Percentiles rank a stretch among this genome's conserved stretches.
These are phyloP conservation scores for Leishmania martiniquensis DNA, from an alignment of 208 protist species.

Conservation along the genomic window DNA sequence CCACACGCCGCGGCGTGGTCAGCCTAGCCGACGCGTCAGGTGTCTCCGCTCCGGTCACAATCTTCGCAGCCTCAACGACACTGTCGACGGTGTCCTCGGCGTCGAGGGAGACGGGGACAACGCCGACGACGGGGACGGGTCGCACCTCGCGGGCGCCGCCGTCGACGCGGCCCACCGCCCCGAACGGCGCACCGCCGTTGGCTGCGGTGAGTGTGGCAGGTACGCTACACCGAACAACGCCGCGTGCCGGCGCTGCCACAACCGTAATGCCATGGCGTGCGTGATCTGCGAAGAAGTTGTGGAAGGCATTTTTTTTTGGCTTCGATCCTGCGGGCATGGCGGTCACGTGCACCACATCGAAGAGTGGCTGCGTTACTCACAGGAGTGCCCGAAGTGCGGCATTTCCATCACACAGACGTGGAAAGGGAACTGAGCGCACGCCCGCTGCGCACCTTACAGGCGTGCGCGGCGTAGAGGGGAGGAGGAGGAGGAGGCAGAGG, in stretches of 20 bases:
- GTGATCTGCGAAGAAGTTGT: conserved; percentile 86
- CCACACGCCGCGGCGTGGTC: background rate
- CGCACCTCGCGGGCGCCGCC: conserved; percentile 3
- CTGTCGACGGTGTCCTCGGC: background rate
- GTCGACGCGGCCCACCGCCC: background rate
- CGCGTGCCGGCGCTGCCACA: conserved; percentile 50
- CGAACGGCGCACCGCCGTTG: conserved; percentile 17
- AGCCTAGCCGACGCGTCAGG: background rate
- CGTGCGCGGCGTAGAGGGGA: too few species aligned
- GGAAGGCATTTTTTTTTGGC: conserved; percentile 83
- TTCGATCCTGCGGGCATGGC: conserved; percentile 83
- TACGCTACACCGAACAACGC: conserved; percentile 53
- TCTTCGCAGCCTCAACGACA: conserved; percentile 19
- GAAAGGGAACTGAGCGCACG: conserved; percentile 21
- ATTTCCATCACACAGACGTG: conserved; percentile 50
- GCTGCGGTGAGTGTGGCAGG: background rate
- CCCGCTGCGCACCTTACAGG: background rate
- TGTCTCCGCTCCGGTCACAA: background rate
- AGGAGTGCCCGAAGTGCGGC: conserved; percentile 78
- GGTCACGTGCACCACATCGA: conserved; percentile 84
- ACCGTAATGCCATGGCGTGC: conserved; percentile 59
- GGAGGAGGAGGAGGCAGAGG: background rate
- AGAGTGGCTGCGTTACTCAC: conserved; percentile 69
- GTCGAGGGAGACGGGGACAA: conserved; percentile 9
- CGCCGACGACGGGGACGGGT: conserved; percentile 7